Conservation (phyloP, 257 asterid species). For the Misopates orontium region DNA sequence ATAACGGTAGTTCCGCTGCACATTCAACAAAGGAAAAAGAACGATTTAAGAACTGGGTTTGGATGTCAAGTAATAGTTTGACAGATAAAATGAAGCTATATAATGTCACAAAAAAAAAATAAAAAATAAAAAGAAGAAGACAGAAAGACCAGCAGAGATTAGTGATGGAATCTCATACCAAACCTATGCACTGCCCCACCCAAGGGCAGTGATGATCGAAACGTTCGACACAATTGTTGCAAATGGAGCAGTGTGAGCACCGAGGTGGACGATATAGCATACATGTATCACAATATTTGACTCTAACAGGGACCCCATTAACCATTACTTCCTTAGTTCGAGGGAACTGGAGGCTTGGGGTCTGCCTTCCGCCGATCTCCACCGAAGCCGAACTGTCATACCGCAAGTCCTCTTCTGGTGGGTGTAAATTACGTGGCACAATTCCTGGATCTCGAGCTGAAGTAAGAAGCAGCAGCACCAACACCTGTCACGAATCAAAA, state of each 20-base stretch:
- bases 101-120: neutral
- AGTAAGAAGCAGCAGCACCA: slow-evolving; percentile 73
- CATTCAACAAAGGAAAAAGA: slow-evolving; percentile 28
- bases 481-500: slow-evolving; percentile 55
- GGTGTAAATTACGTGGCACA: slow-evolving; percentile 92
- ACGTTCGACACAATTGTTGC: slow-evolving; percentile 95
- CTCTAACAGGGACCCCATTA: slow-evolving; percentile 85
- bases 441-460: slow-evolving; percentile 98
- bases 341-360: slow-evolving; percentile 92
- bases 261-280: slow-evolving; percentile 99
- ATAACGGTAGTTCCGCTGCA: slow-evolving; percentile 97
- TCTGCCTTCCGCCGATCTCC: slow-evolving; percentile 88
- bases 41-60: slow-evolving; percentile 20
- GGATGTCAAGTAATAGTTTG: slow-evolving; percentile 18
- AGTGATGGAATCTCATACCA: slow-evolving; percentile 51
- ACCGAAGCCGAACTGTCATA: slow-evolving; percentile 67
- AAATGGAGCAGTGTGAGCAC: slow-evolving; percentile 97
- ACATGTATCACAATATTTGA: slow-evolving; percentile 97
- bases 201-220: slow-evolving; percentile 99
- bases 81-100: slow-evolving; percentile 9
- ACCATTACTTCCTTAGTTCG: slow-evolving; percentile 96
- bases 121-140: slow-evolving; percentile 1
- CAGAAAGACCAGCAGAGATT: slow-evolving; percentile 4
- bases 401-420: slow-evolving; percentile 91
- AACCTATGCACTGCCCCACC: slow-evolving; percentile 98